phyloP scores from a whole-genome alignment of 257 asterid genomes.

The Primulina eburnea region DNA sequence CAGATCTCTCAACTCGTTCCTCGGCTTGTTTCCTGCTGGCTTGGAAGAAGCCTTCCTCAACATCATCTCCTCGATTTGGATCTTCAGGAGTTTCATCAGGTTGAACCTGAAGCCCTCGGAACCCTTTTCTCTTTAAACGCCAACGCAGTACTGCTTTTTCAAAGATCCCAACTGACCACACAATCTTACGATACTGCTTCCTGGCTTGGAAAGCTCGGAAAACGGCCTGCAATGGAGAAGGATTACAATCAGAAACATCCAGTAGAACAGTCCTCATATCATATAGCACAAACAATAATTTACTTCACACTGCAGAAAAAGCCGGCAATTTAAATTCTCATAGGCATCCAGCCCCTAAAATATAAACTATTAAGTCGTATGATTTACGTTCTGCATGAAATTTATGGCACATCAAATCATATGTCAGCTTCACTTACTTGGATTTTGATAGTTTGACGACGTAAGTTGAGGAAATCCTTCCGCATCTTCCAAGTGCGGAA shows the following conservation, averaged over 20 bases:
- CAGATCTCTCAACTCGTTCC: slow-evolving; percentile 95
- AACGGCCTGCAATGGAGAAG: slow-evolving; percentile 46
- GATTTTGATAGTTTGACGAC: slow-evolving; percentile 76
- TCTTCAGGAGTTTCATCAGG: slow-evolving; percentile 30
- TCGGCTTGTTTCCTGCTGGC: slow-evolving; percentile 97
- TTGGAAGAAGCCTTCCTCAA: slow-evolving; percentile 80
- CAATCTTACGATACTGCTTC: slow-evolving; percentile 68
- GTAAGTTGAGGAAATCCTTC: slow-evolving; percentile 76
- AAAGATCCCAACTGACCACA: slow-evolving; percentile 90
- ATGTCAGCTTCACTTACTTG: slow-evolving; percentile 51
- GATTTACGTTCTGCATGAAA: not conserved
- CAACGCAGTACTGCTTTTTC: slow-evolving; percentile 91
- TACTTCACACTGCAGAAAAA: not conserved
- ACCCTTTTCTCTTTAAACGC: slow-evolving; percentile 90
- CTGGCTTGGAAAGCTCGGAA: slow-evolving; percentile 86
- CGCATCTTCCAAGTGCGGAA: slow-evolving; percentile 90
- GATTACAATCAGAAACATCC: slow-evolving; percentile 17
- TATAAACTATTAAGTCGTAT: not conserved
- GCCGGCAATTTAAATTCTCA: not conserved
- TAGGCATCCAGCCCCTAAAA: slow-evolving; percentile 1
- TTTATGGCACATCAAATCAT: not conserved
- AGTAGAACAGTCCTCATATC: not conserved
- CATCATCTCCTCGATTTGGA: slow-evolving; percentile 44
- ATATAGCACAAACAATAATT: not conserved
- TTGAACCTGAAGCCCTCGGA: slow-evolving; percentile 82